Percentiles rank a stretch among this genome's conserved stretches.
phyloP scores from a whole-genome alignment of 371 early-diverging fungal genomes.

The Mucor irregularis region DNA sequence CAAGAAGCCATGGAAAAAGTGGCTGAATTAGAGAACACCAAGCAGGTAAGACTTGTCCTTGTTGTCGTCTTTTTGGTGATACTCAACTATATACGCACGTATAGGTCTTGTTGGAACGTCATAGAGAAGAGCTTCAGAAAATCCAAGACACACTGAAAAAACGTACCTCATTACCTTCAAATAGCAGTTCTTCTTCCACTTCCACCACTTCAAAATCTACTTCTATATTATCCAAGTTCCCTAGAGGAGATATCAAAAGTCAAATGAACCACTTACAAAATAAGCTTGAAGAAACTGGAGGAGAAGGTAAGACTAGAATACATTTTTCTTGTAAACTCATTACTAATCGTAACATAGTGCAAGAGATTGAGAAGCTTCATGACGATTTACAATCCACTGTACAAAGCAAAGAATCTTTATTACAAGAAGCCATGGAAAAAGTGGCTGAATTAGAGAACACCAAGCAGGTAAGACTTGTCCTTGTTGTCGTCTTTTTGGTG shows the following conservation, averaged over 20 bases:
- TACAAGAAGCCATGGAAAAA: conserved; percentile 47
- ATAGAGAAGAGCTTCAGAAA: conserved; percentile 2
- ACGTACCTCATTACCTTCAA: not conserved
- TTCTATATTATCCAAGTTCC: conserved; percentile 21
- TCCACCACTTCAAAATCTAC: not conserved
- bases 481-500: too few relatives aligned
- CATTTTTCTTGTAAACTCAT: not conserved
- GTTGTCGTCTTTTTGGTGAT: too few relatives aligned
- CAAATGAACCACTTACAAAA: conserved; percentile 9
- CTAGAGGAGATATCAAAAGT: conserved; percentile 49
- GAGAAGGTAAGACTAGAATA: not conserved
- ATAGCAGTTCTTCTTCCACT: not conserved
- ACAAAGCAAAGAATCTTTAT: conserved; percentile 58
- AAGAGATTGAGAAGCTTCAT: conserved; percentile 53
- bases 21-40: conserved; percentile 42
- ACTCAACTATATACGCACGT: too few relatives aligned
- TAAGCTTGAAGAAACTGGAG: not conserved
- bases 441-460: conserved; percentile 49
- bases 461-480: conserved; percentile 22
- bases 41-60: conserved; percentile 23
- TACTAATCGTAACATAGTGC: conserved; percentile 22
- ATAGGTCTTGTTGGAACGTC: too few relatives aligned
- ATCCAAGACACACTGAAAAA: conserved; percentile 4
- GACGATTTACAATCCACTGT: conserved; percentile 55
- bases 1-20: conserved; percentile 49